Evolutionary conservation across 176 grass and related monocot species (phyloP), one percentile per base, ranked within the genome.

Genomic region (Phyllostachys edulis): DNA sequence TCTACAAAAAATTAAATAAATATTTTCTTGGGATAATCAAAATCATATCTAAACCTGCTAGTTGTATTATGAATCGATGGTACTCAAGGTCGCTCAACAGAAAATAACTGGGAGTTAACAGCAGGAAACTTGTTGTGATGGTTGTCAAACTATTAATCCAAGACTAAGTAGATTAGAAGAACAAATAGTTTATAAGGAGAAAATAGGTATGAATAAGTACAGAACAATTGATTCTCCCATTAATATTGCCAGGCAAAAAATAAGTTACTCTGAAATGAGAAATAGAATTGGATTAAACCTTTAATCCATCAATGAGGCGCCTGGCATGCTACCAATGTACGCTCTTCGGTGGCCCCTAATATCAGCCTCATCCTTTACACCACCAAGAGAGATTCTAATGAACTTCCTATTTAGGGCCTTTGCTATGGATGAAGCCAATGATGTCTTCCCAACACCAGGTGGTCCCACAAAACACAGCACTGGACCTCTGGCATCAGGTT

Each of bases 281-380:
- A 51, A 88, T 24, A 67, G 32, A 57, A 29, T 17, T 67, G 23
- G 32, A 69, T 76, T 27, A 61, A 86, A 99, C 96, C 96, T 99
- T 99, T 16, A 99, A 70, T 78, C 96, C 96, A 84, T 99, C 96
- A 67, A 99, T 99, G 73, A 99, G 93, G 38, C 96, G 88, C 56
- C 96, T 50, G 96, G 96, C 96, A 99, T 99, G 78, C 96, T 99
- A 78, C 96, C 96, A 86, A 99, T 91, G 78, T 99, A 99, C 68
- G 96, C 96, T 73, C 96, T 99, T 74, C 96, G 87, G 73, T 99
- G 96, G 60, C 96, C 96, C 78, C 96, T 91, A 63, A 99, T 99
- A 90, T 99, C 96, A 89, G 96, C 96, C 82, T 99, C 96, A 79
- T 99, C 96, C 77, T 96, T 99, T 44, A 99, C 93, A 80, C 96